phyloP scores from a whole-genome alignment of 805 yeast species.

The Allodekkera sacchari region DNA sequence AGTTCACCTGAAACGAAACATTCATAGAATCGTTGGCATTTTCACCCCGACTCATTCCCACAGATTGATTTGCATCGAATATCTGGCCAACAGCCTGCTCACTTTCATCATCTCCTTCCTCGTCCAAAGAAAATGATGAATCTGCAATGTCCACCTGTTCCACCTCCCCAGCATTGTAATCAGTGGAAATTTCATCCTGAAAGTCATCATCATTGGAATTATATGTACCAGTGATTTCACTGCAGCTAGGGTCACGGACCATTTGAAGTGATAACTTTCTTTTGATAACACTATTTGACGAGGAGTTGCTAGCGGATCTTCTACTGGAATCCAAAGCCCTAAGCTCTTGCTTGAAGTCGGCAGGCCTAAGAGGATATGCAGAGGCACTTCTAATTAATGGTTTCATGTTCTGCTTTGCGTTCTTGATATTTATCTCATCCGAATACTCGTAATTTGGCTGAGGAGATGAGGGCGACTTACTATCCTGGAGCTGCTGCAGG shows the following conservation, averaged over 20 bases:
- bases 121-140: slow-evolving; percentile 15
- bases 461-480: not conserved
- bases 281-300: slow-evolving; percentile 2
- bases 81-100: not conserved
- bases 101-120: slow-evolving; percentile 11
- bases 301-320: not conserved
- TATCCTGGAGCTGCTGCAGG: slow-evolving; percentile 31
- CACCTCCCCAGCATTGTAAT: slow-evolving; percentile 15
- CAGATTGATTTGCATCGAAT: not conserved
- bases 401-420: slow-evolving; percentile 35
- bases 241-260: not conserved
- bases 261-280: slow-evolving; percentile 7
- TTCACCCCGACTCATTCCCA: not conserved
- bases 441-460: slow-evolving; percentile 33
- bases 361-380: slow-evolving; percentile 22
- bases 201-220: not conserved
- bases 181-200: slow-evolving; percentile 10
- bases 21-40: slow-evolving; percentile 16
- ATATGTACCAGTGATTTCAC: not conserved
- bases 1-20: slow-evolving; percentile 22
- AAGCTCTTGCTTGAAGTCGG: slow-evolving; percentile 3
- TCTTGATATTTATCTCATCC: slow-evolving; percentile 43
- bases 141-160: slow-evolving; percentile 24
- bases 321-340: slow-evolving; percentile 1
- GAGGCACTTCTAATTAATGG: slow-evolving; percentile 26